These are phyloP conservation scores for Cytospora piceicola DNA, from an alignment of 2,329 filamentous ascomycete genomes.

Conservation along the genomic window DNA sequence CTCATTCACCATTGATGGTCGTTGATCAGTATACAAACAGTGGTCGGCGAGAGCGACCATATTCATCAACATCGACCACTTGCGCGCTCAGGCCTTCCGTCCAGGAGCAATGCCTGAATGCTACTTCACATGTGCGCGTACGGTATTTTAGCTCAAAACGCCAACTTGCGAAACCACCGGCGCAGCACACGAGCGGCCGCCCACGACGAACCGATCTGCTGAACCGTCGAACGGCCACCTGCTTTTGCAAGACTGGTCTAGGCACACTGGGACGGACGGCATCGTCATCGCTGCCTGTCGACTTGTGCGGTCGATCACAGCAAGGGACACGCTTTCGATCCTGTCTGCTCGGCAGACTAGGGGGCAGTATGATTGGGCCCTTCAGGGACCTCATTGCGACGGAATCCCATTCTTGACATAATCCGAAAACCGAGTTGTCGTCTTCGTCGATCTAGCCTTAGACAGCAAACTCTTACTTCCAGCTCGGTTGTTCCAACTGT, in stretches of 20 bases:
- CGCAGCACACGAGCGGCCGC: not conserved
- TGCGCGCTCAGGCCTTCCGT: not conserved
- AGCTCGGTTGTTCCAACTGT: not conserved
- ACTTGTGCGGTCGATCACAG: not conserved
- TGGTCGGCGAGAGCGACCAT: not conserved
- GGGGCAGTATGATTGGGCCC: not conserved
- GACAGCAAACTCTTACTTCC: constrained; percentile 9
- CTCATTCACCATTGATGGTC: not conserved
- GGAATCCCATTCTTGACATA: constrained; percentile 8
- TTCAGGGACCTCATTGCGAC: not conserved
- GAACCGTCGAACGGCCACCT: not conserved
- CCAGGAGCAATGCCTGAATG: not conserved
- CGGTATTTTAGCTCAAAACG: not conserved
- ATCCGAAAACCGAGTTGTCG: constrained; percentile 6
- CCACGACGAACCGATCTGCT: not conserved
- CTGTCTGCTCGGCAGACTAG: constrained; percentile 13
- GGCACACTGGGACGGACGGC: constrained; percentile 3
- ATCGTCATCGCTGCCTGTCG: constrained; percentile 11
- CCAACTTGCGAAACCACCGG: not conserved
- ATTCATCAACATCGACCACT: not conserved
- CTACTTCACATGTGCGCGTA: not conserved
- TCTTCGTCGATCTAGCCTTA: constrained; percentile 2
- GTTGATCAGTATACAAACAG: not conserved
- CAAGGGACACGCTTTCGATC: constrained; percentile 1
- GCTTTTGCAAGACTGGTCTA: not conserved